Conservation (phyloP, 257 asterid species). For the Phtheirospermum japonicum region DNA sequence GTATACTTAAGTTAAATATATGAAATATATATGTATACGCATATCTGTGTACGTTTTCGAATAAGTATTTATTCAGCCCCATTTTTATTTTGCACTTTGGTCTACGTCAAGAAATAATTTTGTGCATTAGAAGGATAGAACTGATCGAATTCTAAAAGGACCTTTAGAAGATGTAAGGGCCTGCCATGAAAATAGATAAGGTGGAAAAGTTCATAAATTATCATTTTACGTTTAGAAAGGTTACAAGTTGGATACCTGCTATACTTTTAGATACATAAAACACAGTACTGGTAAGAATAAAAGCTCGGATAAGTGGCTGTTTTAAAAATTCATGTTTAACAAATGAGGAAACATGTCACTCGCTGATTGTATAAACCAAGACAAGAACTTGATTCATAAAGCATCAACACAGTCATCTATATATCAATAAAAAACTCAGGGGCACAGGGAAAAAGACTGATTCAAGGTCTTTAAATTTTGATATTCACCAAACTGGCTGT, state of each 20-base stretch:
- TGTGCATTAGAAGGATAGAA: background rate
- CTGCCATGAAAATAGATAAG: slow-evolving; percentile 23
- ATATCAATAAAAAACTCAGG: slow-evolving; percentile 3
- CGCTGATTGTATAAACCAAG: slow-evolving; percentile 1
- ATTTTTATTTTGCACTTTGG: slow-evolving; percentile 7
- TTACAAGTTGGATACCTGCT: background rate
- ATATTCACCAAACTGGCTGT: slow-evolving; percentile 7
- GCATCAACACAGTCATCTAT: background rate
- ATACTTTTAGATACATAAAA: background rate
- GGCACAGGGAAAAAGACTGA: background rate
- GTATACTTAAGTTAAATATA: background rate
- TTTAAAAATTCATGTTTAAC: background rate
- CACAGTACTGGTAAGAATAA: background rate
- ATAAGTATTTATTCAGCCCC: slow-evolving; percentile 16
- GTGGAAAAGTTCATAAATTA: background rate
- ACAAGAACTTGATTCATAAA: slow-evolving; percentile 6
- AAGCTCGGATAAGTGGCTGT: slow-evolving; percentile 11
- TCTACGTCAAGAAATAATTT: slow-evolving; percentile 16
- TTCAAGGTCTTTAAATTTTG: slow-evolving; percentile 6
- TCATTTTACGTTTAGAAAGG: slow-evolving; percentile 11
- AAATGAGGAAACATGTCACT: slow-evolving; percentile 10
- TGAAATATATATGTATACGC: background rate
- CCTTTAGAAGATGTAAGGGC: slow-evolving; percentile 19
- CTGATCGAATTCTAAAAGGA: slow-evolving; percentile 21
- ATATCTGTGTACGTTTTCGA: background rate